Conservation (phyloP, 2,329 filamentous ascomycete genomes). For the Zalaria sp. region DNA sequence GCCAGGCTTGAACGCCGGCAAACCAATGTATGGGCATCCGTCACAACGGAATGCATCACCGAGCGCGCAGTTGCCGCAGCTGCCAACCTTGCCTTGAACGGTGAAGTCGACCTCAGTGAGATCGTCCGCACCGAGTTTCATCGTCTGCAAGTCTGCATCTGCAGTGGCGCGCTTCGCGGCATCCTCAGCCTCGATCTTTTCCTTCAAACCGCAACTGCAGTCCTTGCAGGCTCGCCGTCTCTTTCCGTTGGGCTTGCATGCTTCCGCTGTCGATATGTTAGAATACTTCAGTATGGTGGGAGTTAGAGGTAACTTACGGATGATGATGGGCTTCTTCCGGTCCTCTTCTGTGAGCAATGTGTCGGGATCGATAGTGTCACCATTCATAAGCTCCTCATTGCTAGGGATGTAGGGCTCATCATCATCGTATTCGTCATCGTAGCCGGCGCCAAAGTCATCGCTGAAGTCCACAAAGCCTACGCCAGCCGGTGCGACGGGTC, state of each 20-base stretch:
- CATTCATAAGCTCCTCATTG: constrained; percentile 36
- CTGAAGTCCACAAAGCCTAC: constrained; percentile 55
- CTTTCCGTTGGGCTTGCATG: constrained; percentile 82
- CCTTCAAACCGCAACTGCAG: constrained; percentile 85
- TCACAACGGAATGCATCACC: constrained; percentile 63
- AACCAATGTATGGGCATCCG: constrained; percentile 70
- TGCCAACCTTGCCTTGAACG: constrained; percentile 90
- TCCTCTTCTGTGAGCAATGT: constrained; percentile 76
- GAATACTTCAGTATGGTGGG: constrained; percentile 10
- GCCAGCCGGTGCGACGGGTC: constrained; percentile 34
- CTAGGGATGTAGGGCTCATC: constrained; percentile 20
- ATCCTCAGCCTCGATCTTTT: constrained; percentile 79
- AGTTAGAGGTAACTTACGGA: constrained; percentile 41
- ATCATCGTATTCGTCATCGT: constrained; percentile 18
- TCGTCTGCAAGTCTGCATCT: constrained; percentile 47
- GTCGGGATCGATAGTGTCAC: constrained; percentile 86
- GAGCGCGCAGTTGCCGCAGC: constrained; percentile 84
- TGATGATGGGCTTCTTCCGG: constrained; percentile 58
- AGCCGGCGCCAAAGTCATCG: constrained; percentile 43
- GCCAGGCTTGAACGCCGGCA: constrained; percentile 92
- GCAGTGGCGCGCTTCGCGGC: constrained; percentile 49
- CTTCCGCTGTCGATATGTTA: constrained; percentile 44
- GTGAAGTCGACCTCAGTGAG: constrained; percentile 90
- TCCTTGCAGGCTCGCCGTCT: constrained; percentile 92
- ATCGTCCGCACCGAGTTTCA: constrained; percentile 64